phyloP scores from a whole-genome alignment of 1,139 yeast species.

The Yamadazyma songkhlaensis region DNA sequence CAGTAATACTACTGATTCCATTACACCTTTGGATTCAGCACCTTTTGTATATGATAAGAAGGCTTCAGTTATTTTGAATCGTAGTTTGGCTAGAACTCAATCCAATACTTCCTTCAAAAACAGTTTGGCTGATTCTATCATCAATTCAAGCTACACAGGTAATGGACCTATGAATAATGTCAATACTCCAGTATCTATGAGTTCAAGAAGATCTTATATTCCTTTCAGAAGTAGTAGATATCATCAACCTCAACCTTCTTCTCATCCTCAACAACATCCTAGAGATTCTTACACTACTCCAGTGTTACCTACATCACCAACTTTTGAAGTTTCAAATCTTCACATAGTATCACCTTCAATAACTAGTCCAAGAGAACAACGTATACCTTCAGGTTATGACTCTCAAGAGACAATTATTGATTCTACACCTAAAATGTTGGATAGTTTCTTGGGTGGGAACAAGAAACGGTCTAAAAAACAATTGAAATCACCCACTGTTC shows the following conservation, averaged over 20 bases:
- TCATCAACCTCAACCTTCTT: constrained; percentile 10
- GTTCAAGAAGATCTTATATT: constrained; percentile 36
- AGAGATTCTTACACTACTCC: constrained; percentile 23
- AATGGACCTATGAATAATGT: constrained; percentile 4
- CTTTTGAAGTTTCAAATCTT: constrained; percentile 17
- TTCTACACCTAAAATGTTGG: constrained; percentile 21
- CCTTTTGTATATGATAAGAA: constrained; percentile 80
- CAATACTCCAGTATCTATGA: constrained; percentile 16
- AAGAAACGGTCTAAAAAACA: constrained; percentile 26
- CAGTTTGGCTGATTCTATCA: constrained; percentile 63
- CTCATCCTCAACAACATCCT: constrained; percentile 5
- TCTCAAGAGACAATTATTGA: constrained; percentile 8
- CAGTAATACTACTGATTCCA: constrained; percentile 33
- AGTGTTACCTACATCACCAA: constrained; percentile 20
- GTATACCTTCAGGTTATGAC: constrained; percentile 4
- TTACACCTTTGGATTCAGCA: constrained; percentile 61
- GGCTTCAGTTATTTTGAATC: constrained; percentile 70
- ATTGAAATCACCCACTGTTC: constrained; percentile 8
- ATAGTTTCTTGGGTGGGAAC: constrained; percentile 24
- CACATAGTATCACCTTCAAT: constrained; percentile 9
- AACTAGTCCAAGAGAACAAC: constrained; percentile 6
- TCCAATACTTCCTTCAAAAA: constrained; percentile 76
- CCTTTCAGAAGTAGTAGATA: constrained; percentile 41
- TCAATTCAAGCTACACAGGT: constrained; percentile 18
- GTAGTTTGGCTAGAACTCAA: constrained; percentile 72